A percentile compares a stretch with the other conserved stretches of the same genome.
Conservation (phyloP, 2,329 filamentous ascomycete species). For the Calonectria crousiana region DNA sequence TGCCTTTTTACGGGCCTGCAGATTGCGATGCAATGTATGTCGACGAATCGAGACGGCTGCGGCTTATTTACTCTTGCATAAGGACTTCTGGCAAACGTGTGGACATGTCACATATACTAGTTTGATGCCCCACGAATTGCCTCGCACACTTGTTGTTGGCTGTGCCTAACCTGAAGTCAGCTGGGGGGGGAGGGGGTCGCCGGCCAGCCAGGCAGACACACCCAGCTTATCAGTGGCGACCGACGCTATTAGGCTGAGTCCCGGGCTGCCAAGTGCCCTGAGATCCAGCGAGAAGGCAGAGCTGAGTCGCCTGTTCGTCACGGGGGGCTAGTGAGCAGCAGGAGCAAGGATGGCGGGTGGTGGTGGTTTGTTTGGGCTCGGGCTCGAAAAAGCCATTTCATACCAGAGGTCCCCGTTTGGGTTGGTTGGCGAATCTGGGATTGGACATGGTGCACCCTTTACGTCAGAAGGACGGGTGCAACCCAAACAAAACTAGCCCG, state of each 20-base stretch:
- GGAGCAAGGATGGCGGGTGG: background rate
- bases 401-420: background rate
- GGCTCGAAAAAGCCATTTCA: background rate
- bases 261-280: background rate
- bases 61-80: constrained; percentile 12
- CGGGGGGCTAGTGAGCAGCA: background rate
- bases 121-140: constrained; percentile 2
- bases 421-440: constrained; percentile 6
- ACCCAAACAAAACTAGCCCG: background rate
- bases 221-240: background rate
- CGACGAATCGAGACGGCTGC: background rate
- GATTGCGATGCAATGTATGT: constrained; percentile 10
- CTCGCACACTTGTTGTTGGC: background rate
- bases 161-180: constrained; percentile 1
- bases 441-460: constrained; percentile 2
- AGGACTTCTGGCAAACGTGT: constrained; percentile 5
- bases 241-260: background rate
- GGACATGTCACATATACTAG: constrained; percentile 2
- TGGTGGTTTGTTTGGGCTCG: background rate
- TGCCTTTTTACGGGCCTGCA: constrained; percentile 5
- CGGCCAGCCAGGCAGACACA: background rate
- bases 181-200: background rate
- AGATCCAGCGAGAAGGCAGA: background rate
- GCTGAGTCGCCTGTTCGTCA: background rate
- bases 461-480: constrained; percentile 8